Conservation (phyloP, 1,284 basidiomycete genomes). For the Cutaneotrichosporon sp. region DNA sequence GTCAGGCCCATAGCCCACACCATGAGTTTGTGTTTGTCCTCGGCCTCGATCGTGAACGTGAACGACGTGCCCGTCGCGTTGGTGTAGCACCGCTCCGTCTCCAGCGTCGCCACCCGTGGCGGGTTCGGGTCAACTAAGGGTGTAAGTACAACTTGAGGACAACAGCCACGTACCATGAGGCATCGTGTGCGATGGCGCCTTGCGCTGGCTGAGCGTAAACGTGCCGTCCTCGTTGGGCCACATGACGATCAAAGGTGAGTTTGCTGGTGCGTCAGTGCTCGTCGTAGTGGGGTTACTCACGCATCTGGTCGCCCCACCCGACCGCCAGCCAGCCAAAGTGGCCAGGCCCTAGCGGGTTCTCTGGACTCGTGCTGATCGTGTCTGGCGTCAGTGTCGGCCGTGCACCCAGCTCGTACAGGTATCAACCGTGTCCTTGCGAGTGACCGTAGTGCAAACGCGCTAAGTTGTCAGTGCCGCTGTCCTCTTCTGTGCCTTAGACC, state of each 20-base stretch:
- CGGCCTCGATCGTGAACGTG: conserved; percentile 54
- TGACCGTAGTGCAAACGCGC: conserved; percentile 8
- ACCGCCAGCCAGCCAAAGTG: conserved; percentile 13
- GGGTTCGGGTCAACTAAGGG: conserved; percentile 43
- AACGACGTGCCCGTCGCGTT: conserved; percentile 34
- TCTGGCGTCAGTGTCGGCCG: neutral
- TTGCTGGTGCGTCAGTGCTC: conserved; percentile 21
- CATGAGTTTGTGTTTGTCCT: conserved; percentile 45
- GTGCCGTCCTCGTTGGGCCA: conserved; percentile 58
- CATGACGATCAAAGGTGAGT: conserved; percentile 60
- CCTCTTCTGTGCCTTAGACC: neutral
- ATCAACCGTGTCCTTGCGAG: conserved; percentile 4
- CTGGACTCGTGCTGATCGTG: neutral
- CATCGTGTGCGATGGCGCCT: conserved; percentile 50
- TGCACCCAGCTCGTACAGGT: conserved; percentile 1
- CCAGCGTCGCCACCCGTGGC: conserved; percentile 51
- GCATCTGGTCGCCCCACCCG: conserved; percentile 12
- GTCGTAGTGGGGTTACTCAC: neutral
- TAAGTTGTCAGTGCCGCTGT: neutral
- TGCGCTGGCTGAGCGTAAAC: conserved; percentile 59
- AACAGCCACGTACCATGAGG: conserved; percentile 49
- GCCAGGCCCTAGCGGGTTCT: neutral
- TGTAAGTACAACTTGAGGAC: neutral
- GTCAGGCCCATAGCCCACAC: conserved; percentile 54
- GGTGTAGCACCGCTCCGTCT: conserved; percentile 42